Evolutionary conservation across 306 rosid genomes (phyloP).

Genomic region (Herpetospermum pedunculosum): DNA sequence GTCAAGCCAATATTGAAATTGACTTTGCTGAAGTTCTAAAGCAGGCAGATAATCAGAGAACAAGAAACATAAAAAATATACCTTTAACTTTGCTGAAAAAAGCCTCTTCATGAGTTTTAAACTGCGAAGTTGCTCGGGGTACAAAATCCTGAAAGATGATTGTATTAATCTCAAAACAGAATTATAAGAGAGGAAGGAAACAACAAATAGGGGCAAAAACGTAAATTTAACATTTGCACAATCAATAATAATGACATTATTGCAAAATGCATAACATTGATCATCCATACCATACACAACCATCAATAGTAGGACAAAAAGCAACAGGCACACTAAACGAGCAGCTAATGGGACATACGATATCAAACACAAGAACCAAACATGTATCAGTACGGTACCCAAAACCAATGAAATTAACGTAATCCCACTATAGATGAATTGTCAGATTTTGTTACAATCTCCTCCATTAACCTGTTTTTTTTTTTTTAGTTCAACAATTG

Average conservation of each 20-base stretch:
- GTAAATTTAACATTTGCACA: not conserved
- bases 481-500: too few species aligned
- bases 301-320: not conserved
- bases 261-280: not conserved
- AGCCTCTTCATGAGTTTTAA: slow-evolving; percentile 45
- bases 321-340: not conserved
- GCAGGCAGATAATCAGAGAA: not conserved
- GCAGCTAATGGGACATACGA: not conserved
- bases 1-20: not conserved
- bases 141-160: slow-evolving; percentile 38
- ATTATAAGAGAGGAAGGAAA: not conserved
- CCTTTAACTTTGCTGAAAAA: slow-evolving; percentile 57
- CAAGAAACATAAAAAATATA: slow-evolving; percentile 12
- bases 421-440: not conserved
- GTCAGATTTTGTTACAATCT: not conserved
- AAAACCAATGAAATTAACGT: not conserved
- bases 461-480: not conserved
- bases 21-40: not conserved
- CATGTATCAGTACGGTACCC: not conserved
- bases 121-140: slow-evolving; percentile 31
- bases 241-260: not conserved
- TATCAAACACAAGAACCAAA: not conserved
- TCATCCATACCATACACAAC: not conserved
- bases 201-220: not conserved
- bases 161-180: not conserved